Conservation (phyloP, 768 basidiomycete species). For the Suillus occidentalis region DNA sequence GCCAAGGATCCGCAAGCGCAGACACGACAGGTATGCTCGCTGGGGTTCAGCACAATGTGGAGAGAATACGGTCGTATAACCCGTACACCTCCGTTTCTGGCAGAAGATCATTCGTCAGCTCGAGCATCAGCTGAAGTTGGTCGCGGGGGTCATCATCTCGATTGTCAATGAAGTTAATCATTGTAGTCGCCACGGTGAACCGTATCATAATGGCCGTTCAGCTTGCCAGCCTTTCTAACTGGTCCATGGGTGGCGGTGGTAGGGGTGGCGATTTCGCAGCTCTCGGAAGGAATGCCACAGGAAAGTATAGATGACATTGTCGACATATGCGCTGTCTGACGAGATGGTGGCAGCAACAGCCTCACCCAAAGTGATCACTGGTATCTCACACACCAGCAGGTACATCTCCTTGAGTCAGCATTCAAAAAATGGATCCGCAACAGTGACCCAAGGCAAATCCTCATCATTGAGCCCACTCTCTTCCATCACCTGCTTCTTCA, state of each 20-base stretch:
- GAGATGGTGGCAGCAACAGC: neutral
- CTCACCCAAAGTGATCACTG: neutral
- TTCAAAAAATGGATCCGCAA: neutral
- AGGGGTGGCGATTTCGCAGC: neutral
- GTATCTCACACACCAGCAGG: neutral
- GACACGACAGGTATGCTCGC: neutral
- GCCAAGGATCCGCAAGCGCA: neutral
- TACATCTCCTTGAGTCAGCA: neutral
- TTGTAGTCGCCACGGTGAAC: neutral
- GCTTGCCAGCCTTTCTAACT: neutral
- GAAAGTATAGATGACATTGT: neutral
- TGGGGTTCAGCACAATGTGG: neutral
- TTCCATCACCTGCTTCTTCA: neutral
- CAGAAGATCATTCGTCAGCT: neutral
- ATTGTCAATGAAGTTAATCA: neutral
- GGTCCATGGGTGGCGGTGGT: neutral
- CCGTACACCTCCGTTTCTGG: neutral
- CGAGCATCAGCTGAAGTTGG: neutral
- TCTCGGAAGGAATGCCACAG: neutral
- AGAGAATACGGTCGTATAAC: neutral
- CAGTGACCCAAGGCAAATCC: constrained; percentile 2
- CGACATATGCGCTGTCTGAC: neutral
- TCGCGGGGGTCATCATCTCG: neutral
- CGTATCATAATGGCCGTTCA: neutral
- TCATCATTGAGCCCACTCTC: constrained; percentile 1